Percentiles rank a stretch among this genome's conserved stretches.
Evolutionary conservation across 805 yeast genomes (phyloP).

Genomic region (Kurtzmaniella fragi): DNA sequence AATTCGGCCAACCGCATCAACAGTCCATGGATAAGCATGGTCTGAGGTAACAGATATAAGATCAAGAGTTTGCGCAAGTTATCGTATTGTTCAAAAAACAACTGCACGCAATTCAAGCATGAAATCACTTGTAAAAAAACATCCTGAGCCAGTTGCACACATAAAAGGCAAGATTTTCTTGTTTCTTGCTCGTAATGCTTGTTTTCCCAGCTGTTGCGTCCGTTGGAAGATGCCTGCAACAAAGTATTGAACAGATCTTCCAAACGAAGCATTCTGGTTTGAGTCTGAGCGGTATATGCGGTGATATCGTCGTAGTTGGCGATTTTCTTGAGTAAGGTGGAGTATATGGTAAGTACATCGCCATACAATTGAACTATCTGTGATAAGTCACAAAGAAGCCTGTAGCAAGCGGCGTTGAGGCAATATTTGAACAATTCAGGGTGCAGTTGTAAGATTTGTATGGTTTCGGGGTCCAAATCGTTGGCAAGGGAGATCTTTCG

Average conservation of each 20-base stretch:
- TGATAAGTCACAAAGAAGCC: constrained; percentile 22
- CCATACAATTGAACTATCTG: constrained; percentile 30
- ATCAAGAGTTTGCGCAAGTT: constrained; percentile 33
- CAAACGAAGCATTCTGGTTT: constrained; percentile 14
- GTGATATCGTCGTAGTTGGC: constrained; percentile 39
- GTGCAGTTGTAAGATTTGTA: constrained; percentile 21
- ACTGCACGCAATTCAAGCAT: constrained; percentile 29
- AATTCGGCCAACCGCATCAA: constrained; percentile 21
- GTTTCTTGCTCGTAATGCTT: constrained; percentile 19
- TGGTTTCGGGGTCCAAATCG: constrained; percentile 8
- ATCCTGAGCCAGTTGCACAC: constrained; percentile 12
- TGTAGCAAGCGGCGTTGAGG: constrained; percentile 24
- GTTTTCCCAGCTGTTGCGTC: constrained; percentile 18
- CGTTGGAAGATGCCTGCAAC: constrained; percentile 14
- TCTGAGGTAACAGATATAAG: constrained; percentile 31
- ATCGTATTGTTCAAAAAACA: constrained; percentile 33
- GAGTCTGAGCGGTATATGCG: constrained; percentile 20
- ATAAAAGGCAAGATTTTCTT: constrained; percentile 14
- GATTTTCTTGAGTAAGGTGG: constrained; percentile 32
- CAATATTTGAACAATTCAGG: constrained; percentile 28
- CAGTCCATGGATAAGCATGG: constrained; percentile 20
- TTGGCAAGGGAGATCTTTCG: constrained; percentile 19
- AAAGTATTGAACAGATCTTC: constrained; percentile 28
- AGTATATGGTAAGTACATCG: constrained; percentile 35
- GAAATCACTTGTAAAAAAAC: constrained; percentile 14